phyloP scores from a whole-genome alignment of 345 rosid species.

The Hypericum androsaemum region DNA sequence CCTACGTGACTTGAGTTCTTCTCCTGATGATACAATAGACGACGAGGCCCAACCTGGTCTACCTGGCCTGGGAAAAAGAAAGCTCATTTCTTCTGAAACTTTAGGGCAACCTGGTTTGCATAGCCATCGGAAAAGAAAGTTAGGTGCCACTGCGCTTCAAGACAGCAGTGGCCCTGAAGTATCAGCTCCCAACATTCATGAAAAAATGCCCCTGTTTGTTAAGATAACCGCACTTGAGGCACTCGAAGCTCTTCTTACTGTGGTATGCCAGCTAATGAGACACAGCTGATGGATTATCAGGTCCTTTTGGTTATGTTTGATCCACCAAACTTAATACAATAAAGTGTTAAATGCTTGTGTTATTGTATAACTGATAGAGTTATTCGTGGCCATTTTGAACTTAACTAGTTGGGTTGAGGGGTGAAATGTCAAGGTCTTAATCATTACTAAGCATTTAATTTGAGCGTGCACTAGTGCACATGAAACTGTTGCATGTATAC shows the following conservation, averaged over 20 bases:
- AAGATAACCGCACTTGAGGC: conserved; percentile 76
- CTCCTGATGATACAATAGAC: conserved; percentile 20
- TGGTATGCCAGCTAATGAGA: conserved; percentile 38
- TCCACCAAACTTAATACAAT: too few species aligned
- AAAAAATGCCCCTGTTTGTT: conserved; percentile 29
- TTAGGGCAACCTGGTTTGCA: conserved; percentile 21
- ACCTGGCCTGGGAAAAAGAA: conserved; percentile 50
- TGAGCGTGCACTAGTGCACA: too few species aligned
- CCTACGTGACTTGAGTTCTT: conserved; percentile 38
- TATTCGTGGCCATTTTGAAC: too few species aligned
- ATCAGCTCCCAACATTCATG: conserved; percentile 24
- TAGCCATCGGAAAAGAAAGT: conserved; percentile 57
- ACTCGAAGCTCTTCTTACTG: conserved; percentile 59
- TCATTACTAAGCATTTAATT: too few species aligned
- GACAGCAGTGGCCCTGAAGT: conserved; percentile 26
- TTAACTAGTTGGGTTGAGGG: too few species aligned
- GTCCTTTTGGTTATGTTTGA: too few species aligned
- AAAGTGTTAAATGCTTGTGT: too few species aligned
- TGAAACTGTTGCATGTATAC: too few species aligned
- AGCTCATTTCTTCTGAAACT: conserved; percentile 29
- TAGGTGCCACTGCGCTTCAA: conserved; percentile 21
- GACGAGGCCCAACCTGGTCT: conserved; percentile 21
- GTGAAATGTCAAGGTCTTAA: too few species aligned
- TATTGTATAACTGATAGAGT: too few species aligned
- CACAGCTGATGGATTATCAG: background rate